phyloP scores from a whole-genome alignment of 1,139 yeast species.

The Zygosaccharomyces sapae region DNA sequence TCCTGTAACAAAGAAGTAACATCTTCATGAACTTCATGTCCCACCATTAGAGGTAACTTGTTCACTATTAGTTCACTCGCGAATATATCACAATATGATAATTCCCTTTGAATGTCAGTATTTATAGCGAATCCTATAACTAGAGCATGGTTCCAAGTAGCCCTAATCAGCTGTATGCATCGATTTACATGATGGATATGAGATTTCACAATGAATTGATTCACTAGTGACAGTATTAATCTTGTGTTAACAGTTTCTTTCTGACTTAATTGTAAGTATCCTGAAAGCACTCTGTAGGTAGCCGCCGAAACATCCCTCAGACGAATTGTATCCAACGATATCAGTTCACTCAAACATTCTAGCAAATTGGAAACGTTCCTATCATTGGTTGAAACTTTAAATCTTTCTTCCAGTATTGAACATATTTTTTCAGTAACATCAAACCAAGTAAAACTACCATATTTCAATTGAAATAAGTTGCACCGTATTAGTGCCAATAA shows the following conservation, averaged over 20 bases:
- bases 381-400: conserved; percentile 17
- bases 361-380: conserved; percentile 25
- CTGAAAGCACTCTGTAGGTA: conserved; percentile 13
- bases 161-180: conserved; percentile 18
- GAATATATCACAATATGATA: conserved; percentile 24
- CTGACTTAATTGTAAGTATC: conserved; percentile 17
- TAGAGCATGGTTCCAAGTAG: conserved; percentile 21
- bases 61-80: conserved; percentile 24
- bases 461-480: conserved; percentile 25
- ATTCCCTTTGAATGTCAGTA: conserved; percentile 20
- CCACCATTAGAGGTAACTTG: conserved; percentile 21
- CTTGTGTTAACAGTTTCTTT: conserved; percentile 28
- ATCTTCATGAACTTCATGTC: conserved; percentile 11
- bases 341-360: conserved; percentile 17
- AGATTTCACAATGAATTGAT: conserved; percentile 22
- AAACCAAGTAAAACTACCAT: conserved; percentile 28
- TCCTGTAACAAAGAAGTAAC: conserved; percentile 15
- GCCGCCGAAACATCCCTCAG: conserved; percentile 16
- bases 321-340: conserved; percentile 25
- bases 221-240: conserved; percentile 21
- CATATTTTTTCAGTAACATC: conserved; percentile 19
- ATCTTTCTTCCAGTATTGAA: conserved; percentile 14
- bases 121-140: conserved; percentile 19
- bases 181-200: conserved; percentile 20
- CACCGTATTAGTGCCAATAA: conserved; percentile 21